These are phyloP conservation scores for Tolypocladium inflatum DNA, from an alignment of 2,329 filamentous ascomycete genomes.

Conservation along the genomic window DNA sequence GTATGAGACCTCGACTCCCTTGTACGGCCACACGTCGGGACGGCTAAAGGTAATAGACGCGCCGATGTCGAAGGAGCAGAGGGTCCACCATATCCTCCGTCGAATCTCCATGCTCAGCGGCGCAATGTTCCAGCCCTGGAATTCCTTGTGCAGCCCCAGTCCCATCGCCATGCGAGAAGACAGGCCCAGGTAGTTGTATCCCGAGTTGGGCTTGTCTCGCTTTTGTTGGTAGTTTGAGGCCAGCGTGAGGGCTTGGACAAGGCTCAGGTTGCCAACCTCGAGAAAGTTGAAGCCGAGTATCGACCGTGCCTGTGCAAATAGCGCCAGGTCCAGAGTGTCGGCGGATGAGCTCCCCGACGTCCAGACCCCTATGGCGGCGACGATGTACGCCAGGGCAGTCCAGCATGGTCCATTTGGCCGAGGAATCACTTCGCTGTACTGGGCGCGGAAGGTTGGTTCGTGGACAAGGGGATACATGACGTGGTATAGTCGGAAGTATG, in stretches of 20 bases:
- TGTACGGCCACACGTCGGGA: conserved; percentile 29
- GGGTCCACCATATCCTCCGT: conserved; percentile 26
- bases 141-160: conserved; percentile 38
- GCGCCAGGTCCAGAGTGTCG: conserved; percentile 14
- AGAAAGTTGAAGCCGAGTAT: conserved; percentile 31
- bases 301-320: conserved; percentile 18
- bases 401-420: conserved; percentile 20
- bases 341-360: conserved; percentile 11
- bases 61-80: conserved; percentile 36
- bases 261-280: conserved; percentile 32
- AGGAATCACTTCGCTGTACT: conserved; percentile 21
- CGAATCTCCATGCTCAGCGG: conserved; percentile 24
- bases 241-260: conserved; percentile 34
- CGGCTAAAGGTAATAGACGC: conserved; percentile 38
- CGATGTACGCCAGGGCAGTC: conserved; percentile 22
- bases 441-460: conserved; percentile 32
- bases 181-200: conserved; percentile 41
- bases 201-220: conserved; percentile 39
- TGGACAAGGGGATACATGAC: conserved; percentile 35
- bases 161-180: conserved; percentile 40
- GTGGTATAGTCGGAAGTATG: conserved; percentile 35
- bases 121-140: conserved; percentile 20
- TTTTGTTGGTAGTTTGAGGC: conserved; percentile 41
- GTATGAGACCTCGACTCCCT: conserved; percentile 30
- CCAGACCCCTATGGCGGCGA: conserved; percentile 27